Conservation (phyloP, 2,329 filamentous ascomycete species). For the Fusarium aywerte region DNA sequence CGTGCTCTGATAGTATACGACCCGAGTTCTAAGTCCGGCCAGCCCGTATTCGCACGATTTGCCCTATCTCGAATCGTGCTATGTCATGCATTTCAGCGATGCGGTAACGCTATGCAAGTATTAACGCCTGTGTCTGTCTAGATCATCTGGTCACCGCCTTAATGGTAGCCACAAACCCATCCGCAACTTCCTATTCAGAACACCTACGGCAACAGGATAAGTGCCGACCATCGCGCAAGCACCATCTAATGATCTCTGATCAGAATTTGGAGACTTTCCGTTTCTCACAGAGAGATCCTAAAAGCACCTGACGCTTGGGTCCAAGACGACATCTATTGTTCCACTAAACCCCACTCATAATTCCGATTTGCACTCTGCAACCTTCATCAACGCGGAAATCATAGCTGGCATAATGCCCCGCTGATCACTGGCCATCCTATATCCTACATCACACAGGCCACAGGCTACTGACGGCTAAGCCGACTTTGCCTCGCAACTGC, state of each 20-base stretch:
- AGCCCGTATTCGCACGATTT: slow-evolving; percentile 3
- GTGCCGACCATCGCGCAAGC: slow-evolving; percentile 5
- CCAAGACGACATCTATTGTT: neutral
- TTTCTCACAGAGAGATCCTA: neutral
- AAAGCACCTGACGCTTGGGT: neutral
- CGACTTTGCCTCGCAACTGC: slow-evolving; percentile 41
- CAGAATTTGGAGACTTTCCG: neutral
- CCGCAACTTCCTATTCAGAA: neutral
- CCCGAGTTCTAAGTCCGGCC: slow-evolving; percentile 2
- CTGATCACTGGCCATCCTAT: slow-evolving; percentile 34
- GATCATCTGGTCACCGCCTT: neutral
- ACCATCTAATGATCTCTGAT: neutral
- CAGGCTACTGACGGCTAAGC: slow-evolving; percentile 39
- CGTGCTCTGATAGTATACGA: neutral
- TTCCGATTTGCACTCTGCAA: neutral
- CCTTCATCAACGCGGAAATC: slow-evolving; percentile 6
- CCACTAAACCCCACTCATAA: neutral
- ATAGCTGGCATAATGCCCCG: slow-evolving; percentile 24
- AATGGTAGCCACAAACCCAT: neutral
- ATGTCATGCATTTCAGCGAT: neutral
- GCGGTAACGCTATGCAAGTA: slow-evolving; percentile 11
- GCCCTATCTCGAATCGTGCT: neutral
- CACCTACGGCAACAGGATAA: neutral
- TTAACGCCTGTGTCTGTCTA: neutral
- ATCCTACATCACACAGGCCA: slow-evolving; percentile 4